Evolutionary conservation across 768 basidiomycete genomes (phyloP).

Genomic region (Pisolithus marmoratus): DNA sequence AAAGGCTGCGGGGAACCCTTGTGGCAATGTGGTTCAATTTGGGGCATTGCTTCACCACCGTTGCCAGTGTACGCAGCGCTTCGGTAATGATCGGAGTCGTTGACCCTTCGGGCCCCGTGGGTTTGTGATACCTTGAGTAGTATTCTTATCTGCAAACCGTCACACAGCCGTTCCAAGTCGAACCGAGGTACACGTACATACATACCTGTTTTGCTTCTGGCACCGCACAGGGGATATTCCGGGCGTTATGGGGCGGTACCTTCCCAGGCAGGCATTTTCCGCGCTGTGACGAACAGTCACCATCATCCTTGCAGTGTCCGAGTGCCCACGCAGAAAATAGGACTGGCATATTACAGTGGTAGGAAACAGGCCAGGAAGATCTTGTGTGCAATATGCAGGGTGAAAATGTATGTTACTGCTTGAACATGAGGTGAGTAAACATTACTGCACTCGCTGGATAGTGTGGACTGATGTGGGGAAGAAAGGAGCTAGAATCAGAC

Average conservation of each 20-base stretch:
- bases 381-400: constrained; percentile 10
- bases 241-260: neutral
- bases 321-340: constrained; percentile 9
- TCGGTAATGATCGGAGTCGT: neutral
- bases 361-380: constrained; percentile 10
- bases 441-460: constrained; percentile 26
- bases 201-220: neutral
- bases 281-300: neutral
- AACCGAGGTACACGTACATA: neutral
- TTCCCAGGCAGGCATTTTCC: neutral
- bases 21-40: too few species aligned
- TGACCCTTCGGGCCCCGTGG: neutral
- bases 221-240: neutral
- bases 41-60: too few species aligned
- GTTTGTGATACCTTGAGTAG: neutral
- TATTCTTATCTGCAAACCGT: neutral
- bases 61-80: too few species aligned
- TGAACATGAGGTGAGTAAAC: constrained; percentile 18
- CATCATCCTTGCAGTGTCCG: constrained; percentile 2
- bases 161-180: neutral
- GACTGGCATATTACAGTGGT: constrained; percentile 17
- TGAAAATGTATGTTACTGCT: constrained; percentile 27
- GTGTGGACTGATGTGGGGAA: constrained; percentile 12
- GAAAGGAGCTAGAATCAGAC: constrained; percentile 20
- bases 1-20: too few species aligned